Conservation (phyloP, 1,139 yeast genomes). For the Debaryomycetaceae sp. region DNA sequence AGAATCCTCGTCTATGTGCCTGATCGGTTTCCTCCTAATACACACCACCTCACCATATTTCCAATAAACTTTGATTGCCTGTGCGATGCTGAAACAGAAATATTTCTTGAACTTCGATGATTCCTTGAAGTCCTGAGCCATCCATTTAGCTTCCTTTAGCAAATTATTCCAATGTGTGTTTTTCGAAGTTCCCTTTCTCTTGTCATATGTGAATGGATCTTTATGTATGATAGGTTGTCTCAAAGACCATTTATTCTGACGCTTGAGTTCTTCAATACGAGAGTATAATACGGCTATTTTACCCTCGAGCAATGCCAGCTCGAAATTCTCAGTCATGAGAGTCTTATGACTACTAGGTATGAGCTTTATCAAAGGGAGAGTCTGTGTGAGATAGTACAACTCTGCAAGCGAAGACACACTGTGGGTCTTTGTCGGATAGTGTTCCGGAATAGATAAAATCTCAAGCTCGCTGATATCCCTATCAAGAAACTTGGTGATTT, state of each 20-base stretch:
- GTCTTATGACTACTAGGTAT: slow-evolving; percentile 85
- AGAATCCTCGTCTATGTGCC: slow-evolving; percentile 8
- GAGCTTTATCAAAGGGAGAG: slow-evolving; percentile 76
- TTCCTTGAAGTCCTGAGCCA: slow-evolving; percentile 76
- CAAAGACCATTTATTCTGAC: slow-evolving; percentile 87
- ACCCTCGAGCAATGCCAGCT: slow-evolving; percentile 85
- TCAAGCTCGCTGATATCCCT: slow-evolving; percentile 32
- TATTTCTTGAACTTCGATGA: slow-evolving; percentile 66
- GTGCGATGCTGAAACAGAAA: slow-evolving; percentile 65
- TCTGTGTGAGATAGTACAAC: slow-evolving; percentile 80
- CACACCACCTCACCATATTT: slow-evolving; percentile 67
- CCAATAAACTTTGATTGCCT: slow-evolving; percentile 78
- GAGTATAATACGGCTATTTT: slow-evolving; percentile 89
- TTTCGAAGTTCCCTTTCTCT: slow-evolving; percentile 26
- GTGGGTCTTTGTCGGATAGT: slow-evolving; percentile 42
- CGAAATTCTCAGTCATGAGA: slow-evolving; percentile 79
- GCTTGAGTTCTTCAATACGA: slow-evolving; percentile 85
- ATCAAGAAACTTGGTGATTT: slow-evolving; percentile 20
- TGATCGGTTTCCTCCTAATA: slow-evolving; percentile 33
- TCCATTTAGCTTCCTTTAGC: slow-evolving; percentile 81
- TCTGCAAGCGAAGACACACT: slow-evolving; percentile 72
- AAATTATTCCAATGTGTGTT: slow-evolving; percentile 67
- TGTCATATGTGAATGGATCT: slow-evolving; percentile 57
- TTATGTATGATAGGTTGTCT: slow-evolving; percentile 73
- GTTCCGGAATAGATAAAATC: slow-evolving; percentile 40